Evolutionary conservation across 768 basidiomycete genomes (phyloP).

Genomic region (Clavaria fumosa): DNA sequence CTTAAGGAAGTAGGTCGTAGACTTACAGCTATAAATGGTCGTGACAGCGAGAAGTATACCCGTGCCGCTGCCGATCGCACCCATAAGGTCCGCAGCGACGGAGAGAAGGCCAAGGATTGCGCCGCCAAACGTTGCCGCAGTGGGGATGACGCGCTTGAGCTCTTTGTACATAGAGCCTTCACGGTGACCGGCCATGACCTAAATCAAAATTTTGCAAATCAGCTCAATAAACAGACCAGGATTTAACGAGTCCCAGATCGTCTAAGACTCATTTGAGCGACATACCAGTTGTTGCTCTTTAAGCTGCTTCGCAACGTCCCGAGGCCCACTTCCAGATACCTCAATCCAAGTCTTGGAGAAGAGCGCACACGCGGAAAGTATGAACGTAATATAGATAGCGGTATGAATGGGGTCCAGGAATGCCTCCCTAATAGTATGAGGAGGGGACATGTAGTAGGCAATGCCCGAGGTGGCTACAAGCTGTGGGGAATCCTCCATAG

Average conservation of each 20-base stretch:
- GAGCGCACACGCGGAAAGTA: constrained; percentile 85
- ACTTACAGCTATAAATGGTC: constrained; percentile 86
- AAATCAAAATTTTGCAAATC: not conserved
- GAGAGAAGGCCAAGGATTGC: constrained; percentile 89
- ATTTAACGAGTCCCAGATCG: too few species aligned
- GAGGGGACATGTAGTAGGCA: constrained; percentile 96
- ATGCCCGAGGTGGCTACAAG: constrained; percentile 82
- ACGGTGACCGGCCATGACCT: constrained; percentile 81
- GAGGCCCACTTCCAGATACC: constrained; percentile 87
- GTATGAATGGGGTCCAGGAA: constrained; percentile 92
- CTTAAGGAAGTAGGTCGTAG: constrained; percentile 7
- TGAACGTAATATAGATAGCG: constrained; percentile 78
- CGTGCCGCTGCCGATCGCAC: constrained; percentile 89
- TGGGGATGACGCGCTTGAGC: constrained; percentile 93
- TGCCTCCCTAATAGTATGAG: constrained; percentile 81
- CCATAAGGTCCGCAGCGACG: constrained; percentile 87
- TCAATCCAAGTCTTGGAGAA: constrained; percentile 99
- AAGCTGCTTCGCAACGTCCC: constrained; percentile 94
- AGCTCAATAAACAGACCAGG: too few species aligned
- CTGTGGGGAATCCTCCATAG: constrained; percentile 87
- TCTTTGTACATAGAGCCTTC: constrained; percentile 99
- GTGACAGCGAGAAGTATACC: constrained; percentile 97
- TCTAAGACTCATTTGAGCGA: not conserved
- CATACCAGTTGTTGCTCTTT: constrained; percentile 96
- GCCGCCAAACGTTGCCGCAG: constrained; percentile 92